These are phyloP conservation scores for Leishmania tarentolae DNA, from an alignment of 208 protist species.

Conservation along the genomic window DNA sequence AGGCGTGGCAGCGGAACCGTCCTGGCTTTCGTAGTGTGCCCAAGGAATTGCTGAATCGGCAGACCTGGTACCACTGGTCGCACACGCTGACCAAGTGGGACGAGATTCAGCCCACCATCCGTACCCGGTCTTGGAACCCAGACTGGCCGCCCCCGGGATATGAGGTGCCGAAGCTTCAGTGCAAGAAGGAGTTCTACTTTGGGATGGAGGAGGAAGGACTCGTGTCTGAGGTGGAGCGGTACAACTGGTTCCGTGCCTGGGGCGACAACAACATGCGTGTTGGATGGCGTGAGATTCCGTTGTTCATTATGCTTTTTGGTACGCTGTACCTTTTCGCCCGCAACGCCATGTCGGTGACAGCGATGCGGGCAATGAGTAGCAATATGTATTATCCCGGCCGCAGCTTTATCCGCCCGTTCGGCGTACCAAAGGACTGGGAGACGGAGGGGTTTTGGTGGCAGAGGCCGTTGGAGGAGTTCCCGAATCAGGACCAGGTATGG, in stretches of 20 bases:
- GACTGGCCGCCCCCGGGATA: constrained; percentile 90
- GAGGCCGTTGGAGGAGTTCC: constrained; percentile 84
- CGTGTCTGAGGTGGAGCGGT: constrained; percentile 84
- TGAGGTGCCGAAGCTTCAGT: constrained; percentile 78
- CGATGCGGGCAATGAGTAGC: constrained; percentile 74
- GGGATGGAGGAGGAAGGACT: constrained; percentile 82
- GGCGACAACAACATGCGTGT: constrained; percentile 85
- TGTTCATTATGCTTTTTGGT: constrained; percentile 67
- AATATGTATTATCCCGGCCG: constrained; percentile 87
- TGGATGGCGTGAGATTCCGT: constrained; percentile 74
- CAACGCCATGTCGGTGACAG: constrained; percentile 58
- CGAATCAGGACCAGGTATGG: constrained; percentile 84
- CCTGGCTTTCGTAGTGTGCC: constrained; percentile 86
- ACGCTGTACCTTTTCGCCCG: constrained; percentile 61
- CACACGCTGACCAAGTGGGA: constrained; percentile 86
- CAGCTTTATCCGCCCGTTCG: constrained; percentile 72
- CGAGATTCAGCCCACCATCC: constrained; percentile 85
- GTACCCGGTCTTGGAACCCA: constrained; percentile 86
- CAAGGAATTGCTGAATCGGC: constrained; percentile 84
- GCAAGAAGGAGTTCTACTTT: constrained; percentile 88
- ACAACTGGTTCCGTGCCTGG: constrained; percentile 89
- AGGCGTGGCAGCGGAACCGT: constrained; percentile 84
- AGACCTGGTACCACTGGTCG: constrained; percentile 92
- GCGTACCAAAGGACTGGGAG: constrained; percentile 77
- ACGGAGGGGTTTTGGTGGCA: constrained; percentile 86